These are phyloP conservation scores for Chrysopogon serrulatus DNA, from an alignment of 176 grass and related monocot genomes.

Conservation along the genomic window DNA sequence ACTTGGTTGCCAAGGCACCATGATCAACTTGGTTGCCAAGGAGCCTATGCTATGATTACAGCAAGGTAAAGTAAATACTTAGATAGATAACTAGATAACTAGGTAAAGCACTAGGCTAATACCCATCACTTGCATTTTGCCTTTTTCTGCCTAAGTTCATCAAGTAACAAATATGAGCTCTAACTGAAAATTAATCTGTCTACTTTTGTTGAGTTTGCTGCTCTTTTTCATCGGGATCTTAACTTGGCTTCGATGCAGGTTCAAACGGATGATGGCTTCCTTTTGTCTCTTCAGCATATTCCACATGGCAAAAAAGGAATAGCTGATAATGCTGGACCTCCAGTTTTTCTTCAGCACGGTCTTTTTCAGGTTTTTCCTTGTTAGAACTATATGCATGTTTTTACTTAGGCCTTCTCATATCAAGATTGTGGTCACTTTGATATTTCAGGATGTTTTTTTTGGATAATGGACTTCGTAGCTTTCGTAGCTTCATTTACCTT, in stretches of 20 bases:
- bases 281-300: slow-evolving; percentile 82
- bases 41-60: too few relatives aligned
- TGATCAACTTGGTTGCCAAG: too few relatives aligned
- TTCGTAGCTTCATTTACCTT: background rate
- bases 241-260: slow-evolving; percentile 39
- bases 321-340: slow-evolving; percentile 38
- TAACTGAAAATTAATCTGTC: background rate
- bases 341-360: slow-evolving; percentile 93
- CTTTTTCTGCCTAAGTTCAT: slow-evolving; percentile 2
- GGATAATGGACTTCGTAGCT: background rate
- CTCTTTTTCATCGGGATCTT: slow-evolving; percentile 5
- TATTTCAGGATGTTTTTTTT: slow-evolving; percentile 11
- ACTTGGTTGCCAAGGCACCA: too few relatives aligned
- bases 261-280: slow-evolving; percentile 77
- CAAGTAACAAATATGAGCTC: background rate
- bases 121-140: too few relatives aligned
- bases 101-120: too few relatives aligned
- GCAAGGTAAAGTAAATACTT: too few relatives aligned
- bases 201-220: background rate
- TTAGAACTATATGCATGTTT: background rate
- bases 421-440: background rate
- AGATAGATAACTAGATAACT: too few relatives aligned
- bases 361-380: slow-evolving; percentile 80
- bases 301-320: slow-evolving; percentile 56
- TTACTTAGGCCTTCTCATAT: background rate